A percentile compares a stretch with the other conserved stretches of the same genome.
Evolutionary conservation across 805 yeast genomes (phyloP).

Genomic region (Saccharomycopsis oosterbeekiorum): DNA sequence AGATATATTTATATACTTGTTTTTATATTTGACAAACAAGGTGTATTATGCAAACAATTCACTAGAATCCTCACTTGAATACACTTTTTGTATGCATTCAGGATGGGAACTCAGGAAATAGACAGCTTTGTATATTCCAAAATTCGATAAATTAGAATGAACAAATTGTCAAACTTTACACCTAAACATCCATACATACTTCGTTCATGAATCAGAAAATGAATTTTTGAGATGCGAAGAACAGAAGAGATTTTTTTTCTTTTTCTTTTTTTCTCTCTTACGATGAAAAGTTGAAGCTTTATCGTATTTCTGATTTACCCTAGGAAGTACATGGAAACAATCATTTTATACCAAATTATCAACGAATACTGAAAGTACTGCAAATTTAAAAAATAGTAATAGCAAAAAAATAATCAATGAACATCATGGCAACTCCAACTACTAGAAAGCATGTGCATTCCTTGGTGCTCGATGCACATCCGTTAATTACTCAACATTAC

Average conservation of each 20-base stretch:
- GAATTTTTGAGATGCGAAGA: neutral
- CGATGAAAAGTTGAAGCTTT: no score
- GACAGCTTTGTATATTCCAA: no score
- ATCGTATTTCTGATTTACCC: no score
- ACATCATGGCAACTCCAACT: neutral
- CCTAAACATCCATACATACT: neutral
- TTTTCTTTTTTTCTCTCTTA: neutral
- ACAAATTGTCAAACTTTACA: neutral
- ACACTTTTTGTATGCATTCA: no score
- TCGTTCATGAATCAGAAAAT: neutral
- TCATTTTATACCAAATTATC: no score
- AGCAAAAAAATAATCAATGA: neutral
- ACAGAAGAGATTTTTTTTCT: neutral
- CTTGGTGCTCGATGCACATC: constrained; percentile 89
- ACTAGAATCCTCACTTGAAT: neutral
- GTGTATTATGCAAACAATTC: neutral
- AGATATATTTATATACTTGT: no score
- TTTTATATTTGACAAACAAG: neutral
- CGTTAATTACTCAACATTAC: constrained; percentile 78
- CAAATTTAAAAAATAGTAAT: neutral
- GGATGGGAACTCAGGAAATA: no score
- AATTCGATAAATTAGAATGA: neutral
- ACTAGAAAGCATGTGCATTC: constrained; percentile 30
- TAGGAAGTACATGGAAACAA: no score
- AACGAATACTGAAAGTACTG: no score